Evolutionary conservation across 306 rosid genomes (phyloP), one percentile per base, ranked within the genome.

Genomic region (Vigna reflexopilosa): DNA sequence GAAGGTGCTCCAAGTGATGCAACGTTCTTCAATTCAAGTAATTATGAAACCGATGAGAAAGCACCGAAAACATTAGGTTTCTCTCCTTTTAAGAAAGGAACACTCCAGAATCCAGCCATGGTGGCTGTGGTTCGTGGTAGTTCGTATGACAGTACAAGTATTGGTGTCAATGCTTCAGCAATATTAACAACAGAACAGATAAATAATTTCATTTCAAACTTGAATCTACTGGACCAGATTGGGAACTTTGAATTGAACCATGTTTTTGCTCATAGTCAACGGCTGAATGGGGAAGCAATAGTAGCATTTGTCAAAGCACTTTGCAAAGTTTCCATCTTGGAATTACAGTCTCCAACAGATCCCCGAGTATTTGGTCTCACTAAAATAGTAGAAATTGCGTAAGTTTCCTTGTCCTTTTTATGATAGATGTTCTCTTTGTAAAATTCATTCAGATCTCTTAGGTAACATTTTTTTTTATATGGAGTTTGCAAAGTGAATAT

Each of bases 341-440:
- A 96, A 87, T 85, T 96, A 91, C 99, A 96, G 87, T 93, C 99
- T 90, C 99, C 96, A 80, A 91, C 96, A 69, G 99, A 96, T 51
- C 99, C 99, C 76, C 99, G 99, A 74, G 98, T 96, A 58, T 96
- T 96, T 86, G 91, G 98, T 88, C 99, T 96, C 80, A 96, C 99
- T 34, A 96, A 96, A 88, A 79, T 96, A 78, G 99, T 96, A 69
- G 99, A 96, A 82, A 90, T 93, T 57, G 98, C 99, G 99, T 96
- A 88, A 88, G 97, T 79, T 82, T 77, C 76, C 75, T 70, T 76
- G 69, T 64, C 74, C 72, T 48, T 70, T 14, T 42, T 56, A 55
- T 16, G 30, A 52, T 69, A 63, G 79, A 62, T 11, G 49, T 79
- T 26, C 67, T 66, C 32, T 57, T 75, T 80, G 73, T 51, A 51